phyloP scores from a whole-genome alignment of 1,139 yeast species.

The Williopsis jadinii region DNA sequence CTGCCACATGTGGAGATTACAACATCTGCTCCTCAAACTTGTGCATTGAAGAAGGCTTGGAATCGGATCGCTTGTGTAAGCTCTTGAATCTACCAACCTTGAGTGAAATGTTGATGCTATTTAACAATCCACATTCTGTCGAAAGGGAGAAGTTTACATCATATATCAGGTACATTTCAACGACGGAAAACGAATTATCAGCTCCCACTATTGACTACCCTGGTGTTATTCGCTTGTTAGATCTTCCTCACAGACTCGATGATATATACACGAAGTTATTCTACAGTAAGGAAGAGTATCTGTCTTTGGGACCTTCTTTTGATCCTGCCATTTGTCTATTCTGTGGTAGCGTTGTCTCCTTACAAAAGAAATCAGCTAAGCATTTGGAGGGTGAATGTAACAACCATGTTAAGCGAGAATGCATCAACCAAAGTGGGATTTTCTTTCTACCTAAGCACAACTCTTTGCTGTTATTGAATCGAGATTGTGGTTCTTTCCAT shows the following conservation, averaged over 20 bases:
- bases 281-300: constrained; percentile 35
- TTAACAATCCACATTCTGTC: constrained; percentile 8
- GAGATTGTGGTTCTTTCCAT: constrained; percentile 73
- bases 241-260: constrained; percentile 64
- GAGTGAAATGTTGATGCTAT: constrained; percentile 22
- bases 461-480: constrained; percentile 57
- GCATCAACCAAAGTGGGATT: constrained; percentile 69
- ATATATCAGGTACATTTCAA: constrained; percentile 16
- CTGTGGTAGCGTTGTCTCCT: constrained; percentile 65
- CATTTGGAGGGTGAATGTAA: constrained; percentile 57
- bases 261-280: constrained; percentile 55
- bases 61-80: constrained; percentile 50
- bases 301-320: constrained; percentile 13
- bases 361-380: constrained; percentile 54
- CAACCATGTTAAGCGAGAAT: constrained; percentile 53
- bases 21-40: constrained; percentile 29
- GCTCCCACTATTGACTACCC: constrained; percentile 45
- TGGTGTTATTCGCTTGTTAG: constrained; percentile 47
- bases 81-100: constrained; percentile 47
- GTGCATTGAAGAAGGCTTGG: constrained; percentile 29
- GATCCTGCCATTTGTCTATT: constrained; percentile 87
- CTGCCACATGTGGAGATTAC: constrained; percentile 49
- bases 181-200: constrained; percentile 16
- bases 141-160: constrained; percentile 15
- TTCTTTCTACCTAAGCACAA: constrained; percentile 74